A percentile compares a stretch with the other conserved stretches of the same genome.
These are phyloP conservation scores for Lodderomyces theae DNA, from an alignment of 1,139 yeast genomes.

Conservation along the genomic window DNA sequence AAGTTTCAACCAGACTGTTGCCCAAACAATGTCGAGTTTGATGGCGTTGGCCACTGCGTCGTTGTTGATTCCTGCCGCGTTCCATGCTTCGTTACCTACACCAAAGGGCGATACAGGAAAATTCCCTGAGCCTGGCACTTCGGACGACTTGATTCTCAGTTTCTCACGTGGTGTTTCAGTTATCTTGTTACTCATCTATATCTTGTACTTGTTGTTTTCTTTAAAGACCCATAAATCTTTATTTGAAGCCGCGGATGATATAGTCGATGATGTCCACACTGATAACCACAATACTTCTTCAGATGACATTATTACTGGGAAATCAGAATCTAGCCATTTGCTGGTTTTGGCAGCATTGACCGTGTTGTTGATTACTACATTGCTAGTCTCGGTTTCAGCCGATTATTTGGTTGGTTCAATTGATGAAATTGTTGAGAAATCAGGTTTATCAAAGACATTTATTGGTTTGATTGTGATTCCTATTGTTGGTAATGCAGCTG, in stretches of 20 bases:
- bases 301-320: slow-evolving; percentile 22
- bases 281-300: slow-evolving; percentile 7
- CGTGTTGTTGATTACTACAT: slow-evolving; percentile 60
- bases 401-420: slow-evolving; percentile 91
- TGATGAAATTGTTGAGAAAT: slow-evolving; percentile 76
- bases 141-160: slow-evolving; percentile 56
- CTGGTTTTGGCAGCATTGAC: slow-evolving; percentile 40
- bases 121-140: slow-evolving; percentile 41
- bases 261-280: slow-evolving; percentile 20
- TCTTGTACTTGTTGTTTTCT: slow-evolving; percentile 80
- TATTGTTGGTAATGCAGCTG: slow-evolving; percentile 98
- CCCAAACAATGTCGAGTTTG: slow-evolving; percentile 93
- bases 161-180: slow-evolving; percentile 87
- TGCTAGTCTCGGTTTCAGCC: slow-evolving; percentile 88
- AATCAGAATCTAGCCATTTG: slow-evolving; percentile 29
- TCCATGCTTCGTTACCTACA: slow-evolving; percentile 75
- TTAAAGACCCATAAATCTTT: slow-evolving; percentile 74
- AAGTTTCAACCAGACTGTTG: slow-evolving; percentile 90
- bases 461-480: slow-evolving; percentile 93
- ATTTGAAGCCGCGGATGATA: slow-evolving; percentile 35
- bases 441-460: slow-evolving; percentile 91
- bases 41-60: slow-evolving; percentile 91
- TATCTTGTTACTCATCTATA: slow-evolving; percentile 72
- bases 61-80: slow-evolving; percentile 90
- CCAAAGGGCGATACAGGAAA: slow-evolving; percentile 27